A percentile compares a stretch with the other conserved stretches of the same genome.
Evolutionary conservation across 352 stramenopile genomes (phyloP).

Genomic region (Phytophthora rubi): DNA sequence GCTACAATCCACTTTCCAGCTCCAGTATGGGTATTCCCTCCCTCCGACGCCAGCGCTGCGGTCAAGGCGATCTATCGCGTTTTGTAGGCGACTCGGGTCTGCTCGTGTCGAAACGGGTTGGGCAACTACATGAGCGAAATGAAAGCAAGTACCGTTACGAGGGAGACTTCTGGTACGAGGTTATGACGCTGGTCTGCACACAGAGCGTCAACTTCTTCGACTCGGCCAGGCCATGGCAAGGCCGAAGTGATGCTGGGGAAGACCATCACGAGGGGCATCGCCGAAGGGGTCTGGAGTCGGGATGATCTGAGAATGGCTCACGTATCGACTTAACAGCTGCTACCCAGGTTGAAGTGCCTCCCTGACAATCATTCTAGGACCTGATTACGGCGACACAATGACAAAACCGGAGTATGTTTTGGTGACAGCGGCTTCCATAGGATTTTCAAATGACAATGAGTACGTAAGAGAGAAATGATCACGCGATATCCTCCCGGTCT

Average conservation of each 20-base stretch:
- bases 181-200: slow-evolving; percentile 9
- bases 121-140: slow-evolving; percentile 35
- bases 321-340: too few relatives aligned
- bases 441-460: neutral
- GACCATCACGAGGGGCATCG: slow-evolving; percentile 17
- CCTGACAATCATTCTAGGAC: neutral
- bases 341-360: neutral
- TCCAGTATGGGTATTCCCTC: neutral
- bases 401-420: neutral
- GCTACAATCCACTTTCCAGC: neutral
- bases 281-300: slow-evolving; percentile 3
- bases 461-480: neutral
- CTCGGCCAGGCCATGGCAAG: neutral
- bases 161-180: slow-evolving; percentile 16
- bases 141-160: slow-evolving; percentile 1
- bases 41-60: neutral
- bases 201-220: slow-evolving; percentile 26
- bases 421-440: neutral
- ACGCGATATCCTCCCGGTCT: neutral
- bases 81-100: slow-evolving; percentile 53
- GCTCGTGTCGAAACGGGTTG: slow-evolving; percentile 46
- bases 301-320: slow-evolving; percentile 3
- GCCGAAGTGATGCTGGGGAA: slow-evolving; percentile 1
- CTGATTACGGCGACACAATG: neutral
- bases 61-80: slow-evolving; percentile 51